Percentiles rank a stretch among this genome's conserved stretches.
Conservation (phyloP, 2,329 filamentous ascomycete species). For the Beauveria sp. region DNA sequence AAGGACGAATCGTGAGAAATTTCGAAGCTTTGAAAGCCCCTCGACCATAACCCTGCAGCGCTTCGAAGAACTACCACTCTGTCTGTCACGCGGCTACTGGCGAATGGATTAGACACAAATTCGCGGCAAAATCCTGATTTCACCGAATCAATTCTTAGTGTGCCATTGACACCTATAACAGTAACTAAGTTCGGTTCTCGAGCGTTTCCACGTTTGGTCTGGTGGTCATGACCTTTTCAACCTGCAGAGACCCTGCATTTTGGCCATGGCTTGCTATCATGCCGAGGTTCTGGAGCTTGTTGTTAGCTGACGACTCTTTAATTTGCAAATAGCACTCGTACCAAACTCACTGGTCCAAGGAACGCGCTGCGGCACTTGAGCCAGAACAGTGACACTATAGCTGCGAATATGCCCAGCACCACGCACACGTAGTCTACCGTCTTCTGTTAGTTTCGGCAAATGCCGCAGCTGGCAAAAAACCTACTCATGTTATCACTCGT, state of each 20-base stretch:
- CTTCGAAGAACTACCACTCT: no score
- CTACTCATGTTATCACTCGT: constrained; percentile 25
- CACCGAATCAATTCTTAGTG: no score
- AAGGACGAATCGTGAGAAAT: no score
- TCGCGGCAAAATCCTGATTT: no score
- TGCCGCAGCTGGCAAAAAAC: neutral
- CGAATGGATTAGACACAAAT: no score
- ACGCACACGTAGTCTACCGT: constrained; percentile 27
- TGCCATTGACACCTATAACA: no score
- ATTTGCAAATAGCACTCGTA: neutral
- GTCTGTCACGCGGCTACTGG: no score
- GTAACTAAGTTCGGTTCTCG: neutral
- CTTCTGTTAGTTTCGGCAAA: neutral
- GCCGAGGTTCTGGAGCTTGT: neutral
- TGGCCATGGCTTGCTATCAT: neutral
- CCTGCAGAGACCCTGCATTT: neutral
- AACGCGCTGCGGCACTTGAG: neutral
- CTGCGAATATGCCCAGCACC: constrained; percentile 28
- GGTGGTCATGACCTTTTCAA: neutral
- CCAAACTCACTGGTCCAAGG: constrained; percentile 8
- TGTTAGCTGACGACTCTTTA: neutral
- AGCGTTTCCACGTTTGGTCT: neutral
- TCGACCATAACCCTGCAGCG: no score
- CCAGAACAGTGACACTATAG: constrained; percentile 9
- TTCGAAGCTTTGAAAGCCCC: no score